Percentiles rank a stretch among this genome's conserved stretches.
Conservation (phyloP, 176 grass and related monocot species). For the Zizania latifolia region DNA sequence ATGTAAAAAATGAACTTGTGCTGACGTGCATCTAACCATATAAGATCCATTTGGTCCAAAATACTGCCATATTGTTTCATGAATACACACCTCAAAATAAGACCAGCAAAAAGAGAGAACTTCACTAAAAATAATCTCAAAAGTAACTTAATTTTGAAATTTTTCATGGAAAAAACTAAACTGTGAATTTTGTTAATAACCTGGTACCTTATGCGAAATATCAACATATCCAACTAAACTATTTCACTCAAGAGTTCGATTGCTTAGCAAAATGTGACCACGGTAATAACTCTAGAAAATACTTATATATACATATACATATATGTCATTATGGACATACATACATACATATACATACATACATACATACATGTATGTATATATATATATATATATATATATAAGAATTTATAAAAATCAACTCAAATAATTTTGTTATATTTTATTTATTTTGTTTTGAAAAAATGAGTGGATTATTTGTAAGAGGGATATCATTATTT, state of each 20-base stretch:
- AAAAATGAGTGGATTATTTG: no score
- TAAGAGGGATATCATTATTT: no score
- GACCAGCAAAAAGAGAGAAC: not conserved
- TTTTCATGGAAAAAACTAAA: no score
- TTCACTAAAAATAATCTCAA: not conserved
- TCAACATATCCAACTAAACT: not conserved
- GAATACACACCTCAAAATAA: not conserved
- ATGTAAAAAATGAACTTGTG: not conserved
- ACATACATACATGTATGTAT: no score
- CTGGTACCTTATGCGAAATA: not conserved
- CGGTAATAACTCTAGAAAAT: not conserved
- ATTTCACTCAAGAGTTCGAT: not conserved
- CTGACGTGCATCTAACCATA: not conserved
- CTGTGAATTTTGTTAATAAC: not conserved
- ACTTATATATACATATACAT: no score
- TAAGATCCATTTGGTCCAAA: not conserved
- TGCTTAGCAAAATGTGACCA: not conserved
- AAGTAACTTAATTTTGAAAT: no score
- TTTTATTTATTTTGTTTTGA: no score
- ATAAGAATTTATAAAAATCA: no score
- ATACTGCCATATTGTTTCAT: not conserved
- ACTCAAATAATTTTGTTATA: no score
- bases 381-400: no score
- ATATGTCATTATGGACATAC: no score
- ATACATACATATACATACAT: no score